Percentiles rank a stretch among this genome's conserved stretches.
These are phyloP conservation scores for Kluyveromyces sp. DNA, from an alignment of 1,139 yeast species.

Conservation along the genomic window DNA sequence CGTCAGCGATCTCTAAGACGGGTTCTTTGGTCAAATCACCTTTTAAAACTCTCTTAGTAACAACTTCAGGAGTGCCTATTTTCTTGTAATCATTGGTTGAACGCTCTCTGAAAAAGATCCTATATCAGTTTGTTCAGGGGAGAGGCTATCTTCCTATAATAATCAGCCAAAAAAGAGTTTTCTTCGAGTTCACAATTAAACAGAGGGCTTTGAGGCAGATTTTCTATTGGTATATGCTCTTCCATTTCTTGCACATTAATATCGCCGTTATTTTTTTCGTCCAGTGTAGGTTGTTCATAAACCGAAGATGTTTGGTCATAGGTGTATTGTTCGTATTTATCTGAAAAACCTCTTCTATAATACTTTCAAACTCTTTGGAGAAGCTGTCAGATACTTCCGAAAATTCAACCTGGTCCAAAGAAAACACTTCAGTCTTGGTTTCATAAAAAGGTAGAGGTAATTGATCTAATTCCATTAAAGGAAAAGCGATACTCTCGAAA, in stretches of 20 bases:
- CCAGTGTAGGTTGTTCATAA: neutral
- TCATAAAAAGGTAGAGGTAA: neutral
- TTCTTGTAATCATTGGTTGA: neutral
- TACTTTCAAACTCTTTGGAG: neutral
- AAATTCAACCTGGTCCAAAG: neutral
- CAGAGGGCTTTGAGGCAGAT: no score
- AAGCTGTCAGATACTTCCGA: neutral
- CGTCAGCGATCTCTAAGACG: neutral
- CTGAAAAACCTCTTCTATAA: neutral
- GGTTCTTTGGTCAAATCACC: slow-evolving; percentile 1
- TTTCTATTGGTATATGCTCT: no score
- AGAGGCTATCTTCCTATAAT: neutral
- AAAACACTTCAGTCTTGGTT: neutral
- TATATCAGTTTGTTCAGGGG: no score
- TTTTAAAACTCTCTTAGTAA: neutral
- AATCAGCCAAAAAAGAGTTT: no score
- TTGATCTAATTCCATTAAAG: neutral
- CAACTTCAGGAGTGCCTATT: neutral
- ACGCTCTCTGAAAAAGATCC: neutral
- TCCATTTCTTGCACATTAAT: no score
- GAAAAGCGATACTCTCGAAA: neutral
- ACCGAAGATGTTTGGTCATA: neutral
- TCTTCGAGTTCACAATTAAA: no score
- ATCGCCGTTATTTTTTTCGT: neutral
- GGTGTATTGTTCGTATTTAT: neutral